A percentile compares a stretch with the other conserved stretches of the same genome.
These are phyloP conservation scores for Malbranchea cinnamomea DNA, from an alignment of 2,329 filamentous ascomycete genomes.

Conservation along the genomic window DNA sequence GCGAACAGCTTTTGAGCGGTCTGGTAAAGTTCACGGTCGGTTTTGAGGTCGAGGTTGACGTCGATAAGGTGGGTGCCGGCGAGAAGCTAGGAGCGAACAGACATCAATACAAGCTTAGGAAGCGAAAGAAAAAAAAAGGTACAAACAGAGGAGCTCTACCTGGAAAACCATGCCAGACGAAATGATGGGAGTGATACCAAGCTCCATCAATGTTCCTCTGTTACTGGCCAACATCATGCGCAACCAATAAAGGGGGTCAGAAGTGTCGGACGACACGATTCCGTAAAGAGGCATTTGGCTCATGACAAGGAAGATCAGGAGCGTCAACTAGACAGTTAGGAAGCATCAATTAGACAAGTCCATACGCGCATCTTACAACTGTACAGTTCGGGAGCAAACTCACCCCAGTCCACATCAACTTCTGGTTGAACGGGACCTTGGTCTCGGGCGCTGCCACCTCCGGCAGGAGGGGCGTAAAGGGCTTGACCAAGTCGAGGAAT, in stretches of 20 bases:
- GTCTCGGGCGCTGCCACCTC: conserved; percentile 98
- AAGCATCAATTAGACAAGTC: conserved; percentile 9
- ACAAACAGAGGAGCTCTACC: conserved; percentile 21
- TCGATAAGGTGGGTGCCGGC: conserved; percentile 99
- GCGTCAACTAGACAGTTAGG: conserved; percentile 45
- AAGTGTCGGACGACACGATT: conserved; percentile 97
- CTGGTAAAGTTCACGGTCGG: conserved; percentile 98
- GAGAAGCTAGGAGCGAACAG: conserved; percentile 49
- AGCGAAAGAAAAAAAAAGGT: not conserved
- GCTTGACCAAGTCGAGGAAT: conserved; percentile 99
- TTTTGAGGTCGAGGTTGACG: conserved; percentile 99
- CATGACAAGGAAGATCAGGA: conserved; percentile 99
- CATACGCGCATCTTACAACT: conserved; percentile 6
- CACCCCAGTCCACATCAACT: conserved; percentile 82
- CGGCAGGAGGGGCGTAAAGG: conserved; percentile 97
- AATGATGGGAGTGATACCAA: conserved; percentile 97
- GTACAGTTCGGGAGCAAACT: conserved; percentile 16
- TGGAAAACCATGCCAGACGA: conserved; percentile 99
- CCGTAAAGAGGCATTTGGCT: conserved; percentile 99
- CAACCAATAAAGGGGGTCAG: conserved; percentile 97
- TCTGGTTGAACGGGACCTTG: conserved; percentile 98
- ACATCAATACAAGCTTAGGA: not conserved
- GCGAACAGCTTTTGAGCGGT: conserved; percentile 98
- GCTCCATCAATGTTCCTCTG: conserved; percentile 85
- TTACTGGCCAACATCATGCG: conserved; percentile 99